Conservation (phyloP, 768 basidiomycete species). For the Mycena leptocephala region DNA sequence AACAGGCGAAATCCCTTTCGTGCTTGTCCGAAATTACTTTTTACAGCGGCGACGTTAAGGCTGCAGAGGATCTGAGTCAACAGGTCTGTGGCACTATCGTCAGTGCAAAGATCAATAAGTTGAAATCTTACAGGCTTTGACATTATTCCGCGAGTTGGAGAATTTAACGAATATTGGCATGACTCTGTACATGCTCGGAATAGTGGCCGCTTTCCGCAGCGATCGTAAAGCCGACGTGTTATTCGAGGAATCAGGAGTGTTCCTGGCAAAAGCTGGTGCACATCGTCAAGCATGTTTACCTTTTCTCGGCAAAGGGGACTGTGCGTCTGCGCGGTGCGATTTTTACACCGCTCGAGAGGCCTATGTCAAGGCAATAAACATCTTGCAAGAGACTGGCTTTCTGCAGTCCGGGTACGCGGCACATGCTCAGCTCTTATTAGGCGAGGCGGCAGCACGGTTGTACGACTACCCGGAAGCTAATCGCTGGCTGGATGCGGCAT, state of each 20-base stretch:
- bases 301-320: constrained; percentile 30
- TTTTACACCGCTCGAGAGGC: constrained; percentile 25
- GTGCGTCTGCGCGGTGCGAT: constrained; percentile 28
- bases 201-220: constrained; percentile 21
- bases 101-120: neutral
- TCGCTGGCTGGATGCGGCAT: constrained; percentile 23
- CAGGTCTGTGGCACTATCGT: neutral
- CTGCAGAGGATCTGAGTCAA: constrained; percentile 23
- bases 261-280: constrained; percentile 33
- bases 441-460: constrained; percentile 24
- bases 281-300: constrained; percentile 13
- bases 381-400: constrained; percentile 19
- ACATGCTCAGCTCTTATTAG: constrained; percentile 31
- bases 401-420: constrained; percentile 11
- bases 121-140: constrained; percentile 29
- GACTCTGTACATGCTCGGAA: constrained; percentile 25
- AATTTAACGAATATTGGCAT: constrained; percentile 35
- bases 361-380: constrained; percentile 20
- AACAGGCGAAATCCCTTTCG: constrained; percentile 35
- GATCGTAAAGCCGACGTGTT: constrained; percentile 26
- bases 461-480: constrained; percentile 30
- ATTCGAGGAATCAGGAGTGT: constrained; percentile 30
- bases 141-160: constrained; percentile 32
- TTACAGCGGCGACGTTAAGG: constrained; percentile 23
- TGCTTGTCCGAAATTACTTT: constrained; percentile 33